Percentiles rank a stretch among this genome's conserved stretches.
phyloP scores from a whole-genome alignment of 345 rosid species.

The Combretum micranthum region DNA sequence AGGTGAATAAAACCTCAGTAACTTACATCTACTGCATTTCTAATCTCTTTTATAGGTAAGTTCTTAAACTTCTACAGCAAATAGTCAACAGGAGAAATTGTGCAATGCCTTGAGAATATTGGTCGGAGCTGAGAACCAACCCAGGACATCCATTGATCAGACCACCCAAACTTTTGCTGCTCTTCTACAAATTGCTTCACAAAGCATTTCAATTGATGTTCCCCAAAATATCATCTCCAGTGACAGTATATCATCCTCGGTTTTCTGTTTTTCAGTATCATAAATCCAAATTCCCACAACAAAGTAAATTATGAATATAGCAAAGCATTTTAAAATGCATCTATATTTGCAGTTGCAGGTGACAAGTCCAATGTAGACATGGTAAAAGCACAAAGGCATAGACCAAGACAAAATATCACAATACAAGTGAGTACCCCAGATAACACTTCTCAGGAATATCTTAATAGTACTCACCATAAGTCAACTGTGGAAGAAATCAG shows the following conservation, averaged over 20 bases:
- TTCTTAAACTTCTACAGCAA: conserved; percentile 14
- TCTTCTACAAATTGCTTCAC: conserved; percentile 24
- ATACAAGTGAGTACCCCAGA: not conserved
- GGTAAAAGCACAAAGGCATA: not conserved
- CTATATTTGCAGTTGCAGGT: conserved; percentile 8
- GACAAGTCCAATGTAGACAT: conserved; percentile 10
- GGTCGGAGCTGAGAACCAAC: conserved; percentile 21
- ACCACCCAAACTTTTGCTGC: conserved; percentile 18
- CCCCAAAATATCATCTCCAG: conserved; percentile 5
- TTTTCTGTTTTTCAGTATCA: not conserved
- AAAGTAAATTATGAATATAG: not conserved
- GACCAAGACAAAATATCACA: not conserved
- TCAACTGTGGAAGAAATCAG: conserved; percentile 5
- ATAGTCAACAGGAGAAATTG: conserved; percentile 14
- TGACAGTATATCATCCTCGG: conserved; percentile 13
- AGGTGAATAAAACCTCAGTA: conserved; percentile 8
- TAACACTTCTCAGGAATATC: not conserved
- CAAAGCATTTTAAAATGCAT: conserved; percentile 1
- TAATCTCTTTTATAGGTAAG: conserved; percentile 1
- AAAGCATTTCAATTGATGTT: conserved; percentile 3
- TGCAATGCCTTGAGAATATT: conserved; percentile 25
- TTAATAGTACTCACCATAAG: not conserved
- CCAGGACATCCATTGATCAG: conserved; percentile 16
- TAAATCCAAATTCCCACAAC: not conserved
- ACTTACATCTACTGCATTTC: not conserved